These are phyloP conservation scores for Trypanosoma cruzi DNA, from an alignment of 208 protist species.

Conservation along the genomic window DNA sequence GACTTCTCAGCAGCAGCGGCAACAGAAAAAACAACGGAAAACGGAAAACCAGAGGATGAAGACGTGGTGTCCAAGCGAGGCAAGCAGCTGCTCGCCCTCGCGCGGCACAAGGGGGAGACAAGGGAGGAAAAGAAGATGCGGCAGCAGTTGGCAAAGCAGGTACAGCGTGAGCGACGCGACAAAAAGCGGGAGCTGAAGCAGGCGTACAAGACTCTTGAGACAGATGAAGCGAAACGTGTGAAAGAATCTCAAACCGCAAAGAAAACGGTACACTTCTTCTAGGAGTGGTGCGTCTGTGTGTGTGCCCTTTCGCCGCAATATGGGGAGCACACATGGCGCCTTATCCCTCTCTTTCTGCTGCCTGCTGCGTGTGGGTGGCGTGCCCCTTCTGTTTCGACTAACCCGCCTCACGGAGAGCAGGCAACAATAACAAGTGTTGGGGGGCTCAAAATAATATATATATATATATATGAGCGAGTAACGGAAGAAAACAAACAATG, in stretches of 20 bases:
- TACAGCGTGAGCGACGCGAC: conserved; percentile 68
- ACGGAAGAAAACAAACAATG: not conserved
- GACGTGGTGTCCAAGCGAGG: conserved; percentile 4
- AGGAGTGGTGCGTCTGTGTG: conserved; percentile 2
- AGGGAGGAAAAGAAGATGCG: conserved; percentile 86
- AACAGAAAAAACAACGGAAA: not conserved
- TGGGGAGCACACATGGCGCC: not conserved
- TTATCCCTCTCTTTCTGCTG: not conserved
- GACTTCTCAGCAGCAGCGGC: not conserved
- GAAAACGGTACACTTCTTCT: conserved; percentile 72
- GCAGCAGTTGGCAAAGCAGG: conserved; percentile 74
- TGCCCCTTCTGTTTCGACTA: not conserved
- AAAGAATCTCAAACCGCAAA: conserved; percentile 42
- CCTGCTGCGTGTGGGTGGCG: not conserved
- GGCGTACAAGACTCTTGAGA: conserved; percentile 75
- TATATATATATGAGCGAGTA: not conserved
- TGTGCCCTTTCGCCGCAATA: not conserved
- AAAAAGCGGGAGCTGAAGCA: conserved; percentile 81
- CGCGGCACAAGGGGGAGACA: conserved; percentile 69
- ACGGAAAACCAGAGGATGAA: conserved; percentile 28
- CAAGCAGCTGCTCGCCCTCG: conserved; percentile 1
- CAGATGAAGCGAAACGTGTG: conserved; percentile 55
- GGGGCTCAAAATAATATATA: not conserved
- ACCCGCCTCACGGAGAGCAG: not conserved
- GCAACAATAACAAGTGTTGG: not conserved